Evolutionary conservation across 2,329 filamentous ascomycete species (phyloP).

Genomic region (Sporothrix dimorphospora): DNA sequence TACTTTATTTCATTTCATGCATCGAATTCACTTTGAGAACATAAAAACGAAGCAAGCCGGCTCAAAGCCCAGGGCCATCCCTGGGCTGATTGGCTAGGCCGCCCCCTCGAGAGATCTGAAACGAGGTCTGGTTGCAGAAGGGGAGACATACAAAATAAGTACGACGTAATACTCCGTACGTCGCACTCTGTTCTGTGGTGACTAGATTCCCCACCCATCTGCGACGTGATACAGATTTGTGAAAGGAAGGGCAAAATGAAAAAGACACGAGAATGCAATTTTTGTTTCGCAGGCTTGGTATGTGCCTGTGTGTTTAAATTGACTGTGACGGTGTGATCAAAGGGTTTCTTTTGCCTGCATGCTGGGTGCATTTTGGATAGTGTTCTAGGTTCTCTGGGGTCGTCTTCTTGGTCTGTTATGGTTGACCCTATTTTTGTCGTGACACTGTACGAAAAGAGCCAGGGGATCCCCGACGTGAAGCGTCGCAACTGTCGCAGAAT

Average conservation of each 20-base stretch:
- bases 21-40: no score
- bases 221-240: not conserved
- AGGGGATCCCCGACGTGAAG: constrained; percentile 25
- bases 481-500: constrained; percentile 21
- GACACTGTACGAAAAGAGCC: not conserved
- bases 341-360: not conserved
- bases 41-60: not conserved
- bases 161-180: not conserved
- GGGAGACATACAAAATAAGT: not conserved
- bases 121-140: constrained; percentile 1
- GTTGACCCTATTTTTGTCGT: constrained; percentile 10
- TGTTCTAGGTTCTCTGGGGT: not conserved
- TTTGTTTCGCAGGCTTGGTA: not conserved
- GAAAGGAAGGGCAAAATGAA: not conserved
- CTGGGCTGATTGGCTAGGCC: constrained; percentile 13
- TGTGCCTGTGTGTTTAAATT: not conserved
- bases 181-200: not conserved
- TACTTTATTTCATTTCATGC: not conserved
- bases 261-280: not conserved
- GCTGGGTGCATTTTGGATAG: not conserved
- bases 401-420: not conserved
- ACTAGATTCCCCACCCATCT: constrained; percentile 19
- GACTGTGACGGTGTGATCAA: not conserved
- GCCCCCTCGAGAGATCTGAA: constrained; percentile 14
- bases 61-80: not conserved